Base-by-base conservation (phyloP, 108 stramenopile species). In the Nannochloropsis salina region DNA sequence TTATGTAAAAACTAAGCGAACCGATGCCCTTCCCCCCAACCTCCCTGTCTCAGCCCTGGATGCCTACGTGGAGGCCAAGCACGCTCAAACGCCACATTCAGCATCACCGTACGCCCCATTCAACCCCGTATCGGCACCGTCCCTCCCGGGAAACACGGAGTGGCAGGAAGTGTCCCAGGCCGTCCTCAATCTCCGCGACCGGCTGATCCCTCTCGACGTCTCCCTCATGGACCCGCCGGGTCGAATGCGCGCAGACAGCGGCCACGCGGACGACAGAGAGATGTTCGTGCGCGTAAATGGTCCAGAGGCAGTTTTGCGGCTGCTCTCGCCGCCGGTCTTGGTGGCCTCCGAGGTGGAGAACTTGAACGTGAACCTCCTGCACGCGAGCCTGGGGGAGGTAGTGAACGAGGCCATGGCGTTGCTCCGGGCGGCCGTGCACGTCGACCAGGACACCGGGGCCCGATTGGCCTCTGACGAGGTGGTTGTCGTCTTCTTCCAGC, bases 321-420 rank as follows among this genome's bases (percentile, higher is more conserved):
- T 74, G 20, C n/a, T 74, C 61, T n/a, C n/a, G 4, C 61, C 61
- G 15, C 61, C 61, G 20, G 61, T 74, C 61, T n/a, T 74, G 20
- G 61, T 74, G 61, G 61, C n/a, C 3, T n/a, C 15, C 2, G 61
- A 74, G 20, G 20, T 74, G 4, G 61, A 74, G 2, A 74, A 74
- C 15, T 6, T 74, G 61, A 4, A 15, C 0, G n/a, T 6, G 20
- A 4, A n/a, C 15, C 15, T n/a, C 15, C n/a, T 74, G n/a, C n/a
- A 74, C n/a, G 15, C 61, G 81, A 81, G 11, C 11, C 31, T 31
- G 11, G 81, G 41, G 22, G 81, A 81, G 81, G 81, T 81, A 12
- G 94, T 92, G 93, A 95, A 95, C 87, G 93, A 95, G 83, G 87
- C 88, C 20, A 79, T 95, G 84, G 89, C 90, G 1, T 86, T 91